Evolutionary conservation across 345 rosid species (phyloP), one percentile per base, ranked within the genome.

Genomic region (Capsella bursapastoris): DNA sequence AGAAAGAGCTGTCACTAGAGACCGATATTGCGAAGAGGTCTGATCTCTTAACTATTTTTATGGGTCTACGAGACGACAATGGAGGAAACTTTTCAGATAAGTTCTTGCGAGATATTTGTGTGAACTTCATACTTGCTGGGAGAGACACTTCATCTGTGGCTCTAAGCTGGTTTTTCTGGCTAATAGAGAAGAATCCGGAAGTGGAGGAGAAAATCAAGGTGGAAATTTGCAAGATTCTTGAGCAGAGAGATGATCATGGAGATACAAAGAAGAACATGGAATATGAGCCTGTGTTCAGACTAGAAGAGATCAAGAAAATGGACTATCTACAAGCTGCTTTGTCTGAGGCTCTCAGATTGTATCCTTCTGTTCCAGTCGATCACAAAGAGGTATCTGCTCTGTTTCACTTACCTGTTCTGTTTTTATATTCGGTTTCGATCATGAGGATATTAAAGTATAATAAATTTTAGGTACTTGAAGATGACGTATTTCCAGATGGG

Each of bases 111-210:
- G 97, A 92, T 75, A 88, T 92, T 2, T 90, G 98, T 53, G 96
- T 92, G 8, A 92, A 90, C 76, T 87, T 92, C 43, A 92, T 90
- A 18, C 88, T 92, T 50, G 97, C 98, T 4, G 97, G 98, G 15
- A 87, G 98, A 77, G 98, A 92, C 66, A 90, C 98, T n/a, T 92
- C 97, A 1, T 89, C 97, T 6, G 98, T 92, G 55, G 95, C 95
- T 12, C 18, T 92, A 66, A 87, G 91, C 72, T 90, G 98, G 95
- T 90, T 73, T 64, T 73, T 73, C 47, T 90, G 97, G 98, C 69
- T 92, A 72, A 76, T 92, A 15, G 84, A 83, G 49, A 71, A 78
- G 79, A 84, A 90, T 63, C 90, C 90, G 1, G 55, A 2, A 2
- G 91, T 79, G 5, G 93, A 87, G 65, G 83, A 84, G 60, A 83